Evolutionary conservation across 768 basidiomycete genomes (phyloP), one percentile per base, ranked within the genome.

Genomic region (Lentinula boryana): DNA sequence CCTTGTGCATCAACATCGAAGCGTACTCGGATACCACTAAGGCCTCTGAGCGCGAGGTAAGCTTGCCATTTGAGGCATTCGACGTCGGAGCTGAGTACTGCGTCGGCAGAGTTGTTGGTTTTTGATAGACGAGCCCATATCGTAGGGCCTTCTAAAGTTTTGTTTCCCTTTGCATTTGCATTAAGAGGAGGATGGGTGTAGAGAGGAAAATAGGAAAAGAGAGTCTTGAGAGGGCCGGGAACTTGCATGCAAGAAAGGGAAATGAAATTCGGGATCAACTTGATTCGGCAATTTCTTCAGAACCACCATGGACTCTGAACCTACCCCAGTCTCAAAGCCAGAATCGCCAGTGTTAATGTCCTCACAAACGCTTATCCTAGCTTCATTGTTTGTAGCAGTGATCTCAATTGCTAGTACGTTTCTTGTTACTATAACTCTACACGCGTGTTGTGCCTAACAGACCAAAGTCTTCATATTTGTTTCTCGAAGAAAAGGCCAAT

Each of bases 41-140:
- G 68, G 7, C 83, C 84, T 60, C 88, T 52, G 16, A 63, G 52
- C 10, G 62, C 62, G 84, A 74, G 5, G 66, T 88, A 92, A 0
- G 92, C 89, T 71, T 94, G 92, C 91, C 91, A 93, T 73, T 91
- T 93, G 68, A 94, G 82, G 70, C 91, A 93, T 66, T 93, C 90
- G 65, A 93, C 86, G 72, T 51, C 50, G 13, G 50, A 51, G 50
- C 50, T 51, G 33, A 51, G 50, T 8, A 48, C 46, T 23, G 46
- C 46, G 46, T 48, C 46, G 7, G 46, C 13, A 51, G 50, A 51
- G 12, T 13, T 15, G 21, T 27, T 36, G 38, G 8, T 15, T 38
- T 46, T 57, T 12, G 36, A 23, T 23, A 84, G 80, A 16, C 76
- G 77, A 23, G 91, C 83, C 87, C 89, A 91, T 49, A 93, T 79